These are phyloP conservation scores for Penium margaritaceum DNA, from an alignment of 139 green algal species.

Conservation along the genomic window DNA sequence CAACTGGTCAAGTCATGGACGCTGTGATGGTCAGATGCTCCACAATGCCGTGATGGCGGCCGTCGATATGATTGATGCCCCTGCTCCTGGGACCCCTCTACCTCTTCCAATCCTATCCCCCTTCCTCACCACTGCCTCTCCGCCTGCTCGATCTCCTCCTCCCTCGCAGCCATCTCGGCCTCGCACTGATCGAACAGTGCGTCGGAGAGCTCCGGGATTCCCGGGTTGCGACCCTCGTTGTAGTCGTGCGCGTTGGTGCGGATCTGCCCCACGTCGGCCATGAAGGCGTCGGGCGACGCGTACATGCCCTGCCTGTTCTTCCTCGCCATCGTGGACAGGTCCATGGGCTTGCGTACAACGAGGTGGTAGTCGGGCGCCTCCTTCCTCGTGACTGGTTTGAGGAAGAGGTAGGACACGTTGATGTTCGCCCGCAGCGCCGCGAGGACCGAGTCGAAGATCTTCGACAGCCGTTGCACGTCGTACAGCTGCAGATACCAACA, in stretches of 20 bases:
- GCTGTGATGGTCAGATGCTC: too few species aligned
- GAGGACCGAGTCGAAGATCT: conserved; percentile 23
- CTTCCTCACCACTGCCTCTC: too few species aligned
- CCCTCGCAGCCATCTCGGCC: too few species aligned
- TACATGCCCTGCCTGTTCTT: conserved; percentile 46
- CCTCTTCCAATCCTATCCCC: too few species aligned
- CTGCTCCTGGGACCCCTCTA: too few species aligned
- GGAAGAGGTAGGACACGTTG: conserved; percentile 19
- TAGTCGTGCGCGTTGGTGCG: conserved; percentile 9
- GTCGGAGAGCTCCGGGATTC: conserved; percentile 11
- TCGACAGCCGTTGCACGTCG: too few species aligned
- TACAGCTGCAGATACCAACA: too few species aligned
- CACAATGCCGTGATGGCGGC: too few species aligned
- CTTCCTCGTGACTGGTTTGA: conserved; percentile 17
- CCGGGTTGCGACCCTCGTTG: neutral
- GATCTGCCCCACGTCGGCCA: conserved; percentile 13
- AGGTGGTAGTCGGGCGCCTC: conserved; percentile 57
- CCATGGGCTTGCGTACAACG: conserved; percentile 68
- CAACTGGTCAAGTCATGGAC: too few species aligned
- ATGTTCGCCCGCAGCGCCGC: neutral
- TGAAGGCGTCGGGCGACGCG: neutral
- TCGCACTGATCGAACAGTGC: too few species aligned
- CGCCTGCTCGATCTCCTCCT: too few species aligned
- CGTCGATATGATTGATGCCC: too few species aligned
- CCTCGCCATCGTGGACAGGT: conserved; percentile 62